Percentiles rank a stretch among this genome's conserved stretches.
phyloP scores from a whole-genome alignment of 768 basidiomycete species.

The Mrakia gelida region DNA sequence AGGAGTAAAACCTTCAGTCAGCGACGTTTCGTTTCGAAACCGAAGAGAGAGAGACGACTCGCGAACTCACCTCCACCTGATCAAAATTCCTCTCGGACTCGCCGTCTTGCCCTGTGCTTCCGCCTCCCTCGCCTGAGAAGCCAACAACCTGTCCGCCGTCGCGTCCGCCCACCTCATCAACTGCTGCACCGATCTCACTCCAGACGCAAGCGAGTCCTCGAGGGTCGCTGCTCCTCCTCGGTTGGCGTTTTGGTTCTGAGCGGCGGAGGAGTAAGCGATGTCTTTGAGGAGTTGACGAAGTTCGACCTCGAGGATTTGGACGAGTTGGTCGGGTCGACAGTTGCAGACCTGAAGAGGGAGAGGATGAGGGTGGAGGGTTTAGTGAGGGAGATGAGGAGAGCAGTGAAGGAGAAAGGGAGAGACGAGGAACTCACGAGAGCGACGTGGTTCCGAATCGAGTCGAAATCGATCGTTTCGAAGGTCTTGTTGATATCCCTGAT shows the following conservation, averaged over 20 bases:
- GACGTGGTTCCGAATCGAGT: constrained; percentile 87
- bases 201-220: not conserved
- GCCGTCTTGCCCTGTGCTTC: not conserved
- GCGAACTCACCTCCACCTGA: constrained; percentile 45
- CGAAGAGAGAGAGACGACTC: not conserved
- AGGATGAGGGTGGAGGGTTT: not conserved
- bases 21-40: no score
- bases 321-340: constrained; percentile 82
- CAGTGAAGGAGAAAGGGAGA: no score
- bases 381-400: not conserved
- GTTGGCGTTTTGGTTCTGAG: not conserved
- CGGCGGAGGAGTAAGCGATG: not conserved
- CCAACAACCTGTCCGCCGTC: not conserved
- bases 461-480: constrained; percentile 84
- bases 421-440: constrained; percentile 51
- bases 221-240: not conserved
- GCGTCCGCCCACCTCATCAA: constrained; percentile 5
- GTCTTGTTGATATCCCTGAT: constrained; percentile 78
- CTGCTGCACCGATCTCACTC: not conserved
- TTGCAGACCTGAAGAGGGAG: constrained; percentile 65
- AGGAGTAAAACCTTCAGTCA: not conserved
- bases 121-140: not conserved
- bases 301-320: constrained; percentile 63
- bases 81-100: constrained; percentile 62
- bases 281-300: constrained; percentile 5